Conservation (phyloP, 2,329 filamentous ascomycete genomes). For the Claviceps maximensis region DNA sequence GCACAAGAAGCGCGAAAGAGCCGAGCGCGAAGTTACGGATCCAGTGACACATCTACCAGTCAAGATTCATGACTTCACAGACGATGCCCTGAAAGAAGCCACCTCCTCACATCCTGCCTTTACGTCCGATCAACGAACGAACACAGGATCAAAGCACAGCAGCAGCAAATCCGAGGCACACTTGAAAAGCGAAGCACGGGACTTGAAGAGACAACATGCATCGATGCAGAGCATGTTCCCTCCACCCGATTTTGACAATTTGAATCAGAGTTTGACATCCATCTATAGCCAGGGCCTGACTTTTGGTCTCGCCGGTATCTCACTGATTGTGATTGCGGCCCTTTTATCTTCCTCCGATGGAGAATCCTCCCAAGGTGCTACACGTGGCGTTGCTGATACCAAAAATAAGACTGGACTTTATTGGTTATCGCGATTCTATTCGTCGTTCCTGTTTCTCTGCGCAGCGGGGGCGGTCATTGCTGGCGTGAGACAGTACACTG, state of each 20-base stretch:
- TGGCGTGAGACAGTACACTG: slow-evolving; percentile 44
- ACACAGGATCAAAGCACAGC: slow-evolving; percentile 24
- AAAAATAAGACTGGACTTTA: slow-evolving; percentile 13
- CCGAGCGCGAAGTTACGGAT: slow-evolving; percentile 54
- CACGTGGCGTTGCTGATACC: background rate
- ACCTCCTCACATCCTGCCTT: slow-evolving; percentile 19
- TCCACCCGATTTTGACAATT: slow-evolving; percentile 31
- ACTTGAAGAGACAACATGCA: slow-evolving; percentile 25
- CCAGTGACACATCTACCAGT: slow-evolving; percentile 60
- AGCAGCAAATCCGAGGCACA: slow-evolving; percentile 27
- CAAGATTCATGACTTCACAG: slow-evolving; percentile 54
- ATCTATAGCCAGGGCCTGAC: slow-evolving; percentile 23
- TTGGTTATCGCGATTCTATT: slow-evolving; percentile 10
- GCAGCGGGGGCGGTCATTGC: slow-evolving; percentile 24
- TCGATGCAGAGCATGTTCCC: slow-evolving; percentile 33
- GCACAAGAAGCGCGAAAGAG: slow-evolving; percentile 28
- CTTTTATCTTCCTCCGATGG: background rate
- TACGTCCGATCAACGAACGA: slow-evolving; percentile 23
- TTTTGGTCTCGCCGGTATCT: slow-evolving; percentile 22
- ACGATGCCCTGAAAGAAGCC: slow-evolving; percentile 37
- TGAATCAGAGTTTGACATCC: slow-evolving; percentile 19
- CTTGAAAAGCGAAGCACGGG: slow-evolving; percentile 21
- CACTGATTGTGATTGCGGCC: slow-evolving; percentile 9
- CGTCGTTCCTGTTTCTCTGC: slow-evolving; percentile 10
- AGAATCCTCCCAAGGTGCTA: background rate